Conservation (phyloP, 169 alveolate genomes). For the Cryptosporidium baileyi region DNA sequence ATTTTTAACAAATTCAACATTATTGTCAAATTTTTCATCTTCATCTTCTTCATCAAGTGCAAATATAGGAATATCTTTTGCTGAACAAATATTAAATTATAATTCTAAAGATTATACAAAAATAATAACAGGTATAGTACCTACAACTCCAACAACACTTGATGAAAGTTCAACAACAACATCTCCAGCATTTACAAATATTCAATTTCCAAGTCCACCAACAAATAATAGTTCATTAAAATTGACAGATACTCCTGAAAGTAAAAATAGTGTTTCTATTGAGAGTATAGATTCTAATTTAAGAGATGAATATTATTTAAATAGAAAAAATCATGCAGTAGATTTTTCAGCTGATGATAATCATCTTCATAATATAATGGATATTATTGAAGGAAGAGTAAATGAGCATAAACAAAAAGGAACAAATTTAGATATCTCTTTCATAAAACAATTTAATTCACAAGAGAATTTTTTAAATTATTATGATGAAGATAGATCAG, state of each 20-base stretch:
- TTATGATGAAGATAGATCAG: not conserved
- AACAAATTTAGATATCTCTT: not conserved
- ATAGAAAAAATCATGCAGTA: conserved; percentile 54
- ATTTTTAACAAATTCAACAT: not conserved
- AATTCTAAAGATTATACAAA: conserved; percentile 19
- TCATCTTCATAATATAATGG: conserved; percentile 38
- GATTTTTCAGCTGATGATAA: conserved; percentile 64
- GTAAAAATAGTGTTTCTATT: not conserved
- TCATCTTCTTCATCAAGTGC: conserved; percentile 1
- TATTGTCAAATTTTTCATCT: not conserved
- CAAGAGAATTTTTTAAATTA: too few relatives aligned
- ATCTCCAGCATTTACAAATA: conserved; percentile 64
- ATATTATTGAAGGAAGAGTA: not conserved
- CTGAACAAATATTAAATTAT: conserved; percentile 55
- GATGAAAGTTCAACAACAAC: conserved; percentile 65
- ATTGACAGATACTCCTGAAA: not conserved
- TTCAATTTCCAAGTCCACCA: conserved; percentile 43
- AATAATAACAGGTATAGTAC: not conserved
- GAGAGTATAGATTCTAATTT: not conserved
- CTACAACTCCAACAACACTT: conserved; percentile 60
- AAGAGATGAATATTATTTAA: conserved; percentile 21
- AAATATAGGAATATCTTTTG: conserved; percentile 60
- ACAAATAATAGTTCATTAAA: conserved; percentile 9
- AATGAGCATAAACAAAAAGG: not conserved
- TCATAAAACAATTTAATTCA: too few relatives aligned